Base-by-base conservation (phyloP, 176 grass and related monocot genomes). In the barley (Hordeum vulgare) region DNA sequence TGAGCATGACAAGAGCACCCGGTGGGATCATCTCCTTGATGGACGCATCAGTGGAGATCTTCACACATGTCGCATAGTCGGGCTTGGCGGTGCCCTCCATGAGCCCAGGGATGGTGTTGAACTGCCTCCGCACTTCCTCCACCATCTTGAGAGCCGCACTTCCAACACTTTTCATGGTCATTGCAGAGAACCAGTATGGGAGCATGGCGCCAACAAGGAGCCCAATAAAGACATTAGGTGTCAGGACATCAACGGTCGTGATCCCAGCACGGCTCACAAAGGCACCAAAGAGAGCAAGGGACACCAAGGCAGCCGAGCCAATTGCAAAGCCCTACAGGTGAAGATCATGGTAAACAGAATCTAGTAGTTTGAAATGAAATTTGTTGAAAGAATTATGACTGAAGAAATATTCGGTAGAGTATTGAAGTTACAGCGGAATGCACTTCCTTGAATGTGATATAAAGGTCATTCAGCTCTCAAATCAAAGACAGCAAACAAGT, bases 121-220 rank as follows among this genome's bases (percentile, higher is more conserved):
- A 97, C 77, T 97, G 94, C 77, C 94, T 76, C 26, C 94, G 88
- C 24, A 97, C 94, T 83, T 97, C 94, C 85, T 97, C 94, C 27
- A 97, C 94, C 94, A 97, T 97, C 76, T 97, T 88, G 62, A 97
- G 92, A 0, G 94, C 94, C 61, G 94, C 94, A 21, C 91, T 94
- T 14, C 94, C 94, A 53, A 97, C 91, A 76, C 94, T 97, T 85
- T 97, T 97, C 94, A 97, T 97, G 33, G 94, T 97, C 94, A 97
- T 97, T 3, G 94, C 94, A 9, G 94, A 97, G 85, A 97, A 97
- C 94, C 94, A 97, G 78, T 97, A 97, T 1, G 94, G 94, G 23
- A 97, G 94, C 94, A 96, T 96, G 12, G 94, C 94, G 3, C 94
- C 94, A 79, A 97, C 94, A 59, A 97, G 75, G 71, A 97, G 69